Evolutionary conservation across 2,329 filamentous ascomycete genomes (phyloP), one percentile per base, ranked within the genome.

Genomic region (Microdochium trichocladiopsis): DNA sequence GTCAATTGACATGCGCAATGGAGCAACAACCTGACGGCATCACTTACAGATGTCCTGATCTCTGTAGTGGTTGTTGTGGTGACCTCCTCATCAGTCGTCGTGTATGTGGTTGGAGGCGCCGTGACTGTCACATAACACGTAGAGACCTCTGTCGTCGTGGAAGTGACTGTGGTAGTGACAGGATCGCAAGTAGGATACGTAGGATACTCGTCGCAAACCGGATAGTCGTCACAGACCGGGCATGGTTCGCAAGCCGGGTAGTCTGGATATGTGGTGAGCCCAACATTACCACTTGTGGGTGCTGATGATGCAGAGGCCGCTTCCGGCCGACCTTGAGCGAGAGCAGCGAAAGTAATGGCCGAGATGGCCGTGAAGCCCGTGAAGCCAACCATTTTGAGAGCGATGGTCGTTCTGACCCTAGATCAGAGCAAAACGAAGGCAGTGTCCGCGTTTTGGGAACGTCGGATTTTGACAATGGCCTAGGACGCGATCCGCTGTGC

Each of bases 381-480:
- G 45, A 50, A 33, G 25, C 52, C 51, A 48, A 63, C 57, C 64
- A 66, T 66, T 47, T 41, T 55, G 54, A 54, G 51, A 18, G 22
- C 22, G 16, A 18, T 6, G 10, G 18, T 45, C n/a, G 41, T 22
- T 45, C 18, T 16, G n/a, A 41, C 41, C 18, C 3, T 5, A 22
- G 41, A 3, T 22, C 12, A 18, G 22, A 45, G 9, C 18, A 8
- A 22, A 22, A 8, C 41, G 6, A 18, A 18, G n/a, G 18, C 18
- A 18, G 6, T 9, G 41, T 22, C 41, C 18, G 21, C 18, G 6
- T 23, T 45, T 16, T 22, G 16, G 6, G 12, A 23, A n/a, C 33
- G 4, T 5, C 6, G 5, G 14, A 16, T 16, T 11, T 6, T 8
- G 33, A 37, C 14, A 4, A 4, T 16, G 14, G 18, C 33, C 33